Conservation (phyloP, 75 land plant genomes). For the Picea sitchensis region DNA sequence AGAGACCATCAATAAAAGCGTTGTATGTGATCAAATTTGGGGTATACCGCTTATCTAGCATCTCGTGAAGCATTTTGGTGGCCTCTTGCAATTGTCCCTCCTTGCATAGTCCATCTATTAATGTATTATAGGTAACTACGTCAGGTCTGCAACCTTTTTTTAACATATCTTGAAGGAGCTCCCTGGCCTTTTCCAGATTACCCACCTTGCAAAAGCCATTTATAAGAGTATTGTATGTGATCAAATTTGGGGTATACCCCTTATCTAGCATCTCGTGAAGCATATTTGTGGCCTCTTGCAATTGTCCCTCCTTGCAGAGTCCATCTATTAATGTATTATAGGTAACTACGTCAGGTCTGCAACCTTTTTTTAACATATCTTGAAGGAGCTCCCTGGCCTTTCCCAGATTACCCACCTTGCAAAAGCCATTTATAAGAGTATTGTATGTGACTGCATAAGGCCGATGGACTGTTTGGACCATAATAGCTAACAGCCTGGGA, state of each 20-base stretch:
- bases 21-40: constrained; percentile 40
- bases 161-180: constrained; percentile 18
- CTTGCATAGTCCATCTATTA: constrained; percentile 47
- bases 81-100: constrained; percentile 38
- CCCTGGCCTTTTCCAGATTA: constrained; percentile 24
- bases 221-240: constrained; percentile 31
- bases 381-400: too few species aligned
- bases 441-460: constrained; percentile 32
- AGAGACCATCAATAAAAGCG: constrained; percentile 40
- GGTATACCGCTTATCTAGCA: constrained; percentile 15
- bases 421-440: too few species aligned
- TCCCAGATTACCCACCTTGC: too few species aligned
- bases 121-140: constrained; percentile 45
- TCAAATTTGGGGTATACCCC: too few species aligned
- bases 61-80: constrained; percentile 24
- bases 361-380: too few species aligned
- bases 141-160: constrained; percentile 29
- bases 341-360: too few species aligned
- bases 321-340: too few species aligned
- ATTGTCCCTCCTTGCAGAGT: too few species aligned
- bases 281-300: too few species aligned
- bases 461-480: constrained; percentile 18
- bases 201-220: constrained; percentile 37
- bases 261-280: too few species aligned
- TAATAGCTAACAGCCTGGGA: constrained; percentile 13